Percentiles rank a stretch among this genome's conserved stretches.
These are phyloP conservation scores for Micractinium sp. DNA, from an alignment of 139 green algal species.

Conservation along the genomic window DNA sequence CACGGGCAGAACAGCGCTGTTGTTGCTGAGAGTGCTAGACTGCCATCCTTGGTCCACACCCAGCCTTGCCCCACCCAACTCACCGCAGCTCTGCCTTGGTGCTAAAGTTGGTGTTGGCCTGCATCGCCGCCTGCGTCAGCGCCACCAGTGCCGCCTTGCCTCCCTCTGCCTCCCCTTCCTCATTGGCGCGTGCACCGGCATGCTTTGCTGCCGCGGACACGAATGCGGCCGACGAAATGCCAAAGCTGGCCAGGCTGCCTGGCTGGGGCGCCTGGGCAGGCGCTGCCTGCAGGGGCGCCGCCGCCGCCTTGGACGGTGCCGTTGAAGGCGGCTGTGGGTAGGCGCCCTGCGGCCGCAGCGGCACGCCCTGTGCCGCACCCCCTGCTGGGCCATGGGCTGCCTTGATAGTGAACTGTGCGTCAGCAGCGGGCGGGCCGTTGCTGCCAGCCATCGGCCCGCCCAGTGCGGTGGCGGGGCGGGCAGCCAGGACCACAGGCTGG, in stretches of 20 bases:
- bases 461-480: constrained; percentile 11
- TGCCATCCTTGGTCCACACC: background rate
- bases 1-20: background rate
- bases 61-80: background rate
- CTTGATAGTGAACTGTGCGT: constrained; percentile 10
- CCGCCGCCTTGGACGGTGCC: constrained; percentile 19
- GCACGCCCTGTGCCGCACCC: background rate
- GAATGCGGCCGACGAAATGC: constrained; percentile 16
- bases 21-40: background rate
- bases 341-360: background rate
- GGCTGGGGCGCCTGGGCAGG: background rate
- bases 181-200: background rate
- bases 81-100: constrained; percentile 19
- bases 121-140: background rate
- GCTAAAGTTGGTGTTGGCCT: background rate
- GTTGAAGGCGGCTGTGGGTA: constrained; percentile 31
- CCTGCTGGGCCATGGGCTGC: background rate
- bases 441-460: background rate
- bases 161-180: background rate
- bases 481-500: constrained; percentile 9
- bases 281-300: background rate
- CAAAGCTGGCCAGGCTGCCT: constrained; percentile 20
- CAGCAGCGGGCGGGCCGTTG: background rate
- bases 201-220: background rate
- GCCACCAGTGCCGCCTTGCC: background rate